These are phyloP conservation scores for Helicosporidium sp. DNA, from an alignment of 139 green algal genomes.

Conservation along the genomic window DNA sequence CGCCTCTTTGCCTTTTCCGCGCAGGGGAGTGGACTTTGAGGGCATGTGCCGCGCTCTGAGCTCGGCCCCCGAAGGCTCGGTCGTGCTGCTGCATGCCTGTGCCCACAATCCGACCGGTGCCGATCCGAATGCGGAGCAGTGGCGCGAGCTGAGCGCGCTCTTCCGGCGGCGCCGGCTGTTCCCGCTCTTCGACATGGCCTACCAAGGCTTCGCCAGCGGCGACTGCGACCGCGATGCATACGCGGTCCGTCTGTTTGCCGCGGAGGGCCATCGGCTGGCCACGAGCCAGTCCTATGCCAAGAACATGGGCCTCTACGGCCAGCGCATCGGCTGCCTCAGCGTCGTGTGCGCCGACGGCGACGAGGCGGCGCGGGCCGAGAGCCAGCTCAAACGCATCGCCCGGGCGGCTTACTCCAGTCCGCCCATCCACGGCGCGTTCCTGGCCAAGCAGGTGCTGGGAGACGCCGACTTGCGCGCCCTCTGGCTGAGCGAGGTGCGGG, in stretches of 20 bases:
- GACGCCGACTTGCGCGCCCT: slow-evolving; percentile 58
- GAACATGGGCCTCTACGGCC: slow-evolving; percentile 93
- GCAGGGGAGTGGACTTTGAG: slow-evolving; percentile 96
- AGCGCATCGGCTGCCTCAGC: slow-evolving; percentile 84
- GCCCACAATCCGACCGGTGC: slow-evolving; percentile 96
- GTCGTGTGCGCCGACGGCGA: slow-evolving; percentile 45
- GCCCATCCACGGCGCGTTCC: slow-evolving; percentile 62
- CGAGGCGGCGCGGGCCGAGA: slow-evolving; percentile 45
- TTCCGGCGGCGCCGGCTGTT: slow-evolving; percentile 44
- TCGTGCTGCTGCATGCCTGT: slow-evolving; percentile 86
- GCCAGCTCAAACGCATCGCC: slow-evolving; percentile 86
- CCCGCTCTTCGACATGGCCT: slow-evolving; percentile 94
- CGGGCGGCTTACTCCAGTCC: slow-evolving; percentile 39
- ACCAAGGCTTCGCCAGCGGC: slow-evolving; percentile 73
- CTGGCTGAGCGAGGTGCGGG: slow-evolving; percentile 88
- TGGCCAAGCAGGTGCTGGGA: slow-evolving; percentile 69
- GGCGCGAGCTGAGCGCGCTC: slow-evolving; percentile 70
- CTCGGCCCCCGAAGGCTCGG: slow-evolving; percentile 60
- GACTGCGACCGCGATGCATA: slow-evolving; percentile 77
- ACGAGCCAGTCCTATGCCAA: slow-evolving; percentile 57
- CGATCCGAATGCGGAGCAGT: slow-evolving; percentile 89
- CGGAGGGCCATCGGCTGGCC: slow-evolving; percentile 61
- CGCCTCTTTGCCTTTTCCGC: too few relatives aligned
- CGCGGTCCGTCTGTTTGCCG: slow-evolving; percentile 69
- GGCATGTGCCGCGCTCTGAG: slow-evolving; percentile 82